A percentile compares a stretch with the other conserved stretches of the same genome.
Conservation (phyloP, 768 basidiomycete genomes). For the Cystoderma amianthinum region DNA sequence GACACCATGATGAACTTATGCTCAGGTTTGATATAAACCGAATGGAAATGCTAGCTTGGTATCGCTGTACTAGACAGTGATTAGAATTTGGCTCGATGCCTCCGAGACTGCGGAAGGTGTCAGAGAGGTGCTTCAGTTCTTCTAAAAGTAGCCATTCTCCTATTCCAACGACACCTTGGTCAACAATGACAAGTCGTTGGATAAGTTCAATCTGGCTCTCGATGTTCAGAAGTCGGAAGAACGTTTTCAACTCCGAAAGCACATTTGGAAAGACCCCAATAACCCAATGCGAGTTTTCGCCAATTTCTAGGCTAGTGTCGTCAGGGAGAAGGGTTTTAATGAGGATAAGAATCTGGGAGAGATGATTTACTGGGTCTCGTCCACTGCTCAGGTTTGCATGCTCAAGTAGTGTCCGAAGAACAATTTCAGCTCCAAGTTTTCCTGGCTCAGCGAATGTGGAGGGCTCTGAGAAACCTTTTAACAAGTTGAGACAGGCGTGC, state of each 20-base stretch:
- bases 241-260: conserved; percentile 44
- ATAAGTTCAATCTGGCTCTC: conserved; percentile 49
- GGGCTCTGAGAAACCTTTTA: conserved; percentile 32
- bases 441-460: conserved; percentile 23
- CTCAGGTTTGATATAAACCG: conserved; percentile 42
- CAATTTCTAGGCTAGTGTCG: conserved; percentile 15
- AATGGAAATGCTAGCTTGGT: conserved; percentile 43
- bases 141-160: conserved; percentile 68
- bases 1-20: conserved; percentile 33
- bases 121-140: conserved; percentile 47
- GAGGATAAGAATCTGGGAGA: conserved; percentile 49
- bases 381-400: conserved; percentile 29
- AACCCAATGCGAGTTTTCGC: conserved; percentile 39
- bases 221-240: conserved; percentile 51
- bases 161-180: conserved; percentile 47
- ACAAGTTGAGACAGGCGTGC: conserved; percentile 43
- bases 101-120: conserved; percentile 27
- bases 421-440: conserved; percentile 37
- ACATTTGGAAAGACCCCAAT: conserved; percentile 48
- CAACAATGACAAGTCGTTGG: conserved; percentile 47
- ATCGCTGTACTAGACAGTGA: conserved; percentile 30
- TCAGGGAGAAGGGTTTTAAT: conserved; percentile 52
- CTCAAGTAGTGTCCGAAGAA: conserved; percentile 52
- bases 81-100: conserved; percentile 20
- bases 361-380: conserved; percentile 50